Evolutionary conservation across 306 rosid species (phyloP).

Genomic region (apple (Malus domestica)): ASM211411v1 NC_041793.1:38830501-38831000

Average conservation of each 20-base stretch:
- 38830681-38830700: slow-evolving; percentile 40
- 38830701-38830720: slow-evolving; percentile 47
- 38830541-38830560: slow-evolving; percentile 13
- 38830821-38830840: slow-evolving; percentile 48
- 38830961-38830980: slow-evolving; percentile 68
- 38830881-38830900: slow-evolving; percentile 38
- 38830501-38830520: slow-evolving; percentile 28
- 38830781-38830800: slow-evolving; percentile 50
- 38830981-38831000: slow-evolving; percentile 43
- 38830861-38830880: slow-evolving; percentile 38
- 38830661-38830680: slow-evolving; percentile 40
- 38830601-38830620: slow-evolving; percentile 47
- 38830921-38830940: slow-evolving; percentile 51
- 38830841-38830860: slow-evolving; percentile 30
- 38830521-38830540: slow-evolving; percentile 65
- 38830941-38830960: slow-evolving; percentile 70
- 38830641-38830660: slow-evolving; percentile 27
- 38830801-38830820: slow-evolving; percentile 37
- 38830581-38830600: slow-evolving; percentile 36
- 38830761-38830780: slow-evolving; percentile 65
- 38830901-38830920: slow-evolving; percentile 41
- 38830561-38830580: slow-evolving; percentile 48
- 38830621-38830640: slow-evolving; percentile 41
- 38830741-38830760: slow-evolving; percentile 56
- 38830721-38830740: slow-evolving; percentile 39